Percentiles rank a stretch among this genome's conserved stretches.
Evolutionary conservation across 2,329 filamentous ascomycete species (phyloP).

Genomic region (Microcyclospora tardicrescens): DNA sequence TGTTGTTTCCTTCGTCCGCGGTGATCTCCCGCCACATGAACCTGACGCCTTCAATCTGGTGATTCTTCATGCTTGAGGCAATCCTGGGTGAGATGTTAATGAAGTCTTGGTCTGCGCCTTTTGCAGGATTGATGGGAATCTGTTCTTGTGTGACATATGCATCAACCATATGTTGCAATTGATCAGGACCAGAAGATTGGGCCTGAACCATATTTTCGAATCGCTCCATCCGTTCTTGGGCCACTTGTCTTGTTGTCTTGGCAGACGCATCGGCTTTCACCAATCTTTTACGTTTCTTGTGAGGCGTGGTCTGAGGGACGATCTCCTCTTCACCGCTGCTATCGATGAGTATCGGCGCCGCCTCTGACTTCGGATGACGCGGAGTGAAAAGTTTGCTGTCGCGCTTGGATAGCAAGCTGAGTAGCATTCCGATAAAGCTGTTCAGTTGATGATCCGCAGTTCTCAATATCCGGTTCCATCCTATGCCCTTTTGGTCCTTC

Average conservation of each 20-base stretch:
- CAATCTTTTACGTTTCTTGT: constrained; percentile 11
- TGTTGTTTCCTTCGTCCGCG: constrained; percentile 32
- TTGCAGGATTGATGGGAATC: constrained; percentile 50
- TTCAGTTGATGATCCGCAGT: constrained; percentile 1
- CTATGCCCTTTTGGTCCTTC: neutral
- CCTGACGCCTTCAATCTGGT: constrained; percentile 68
- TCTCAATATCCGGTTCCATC: neutral
- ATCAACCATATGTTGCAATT: constrained; percentile 5
- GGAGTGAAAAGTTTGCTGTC: constrained; percentile 7
- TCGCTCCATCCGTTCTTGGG: constrained; percentile 8
- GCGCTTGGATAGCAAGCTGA: constrained; percentile 5
- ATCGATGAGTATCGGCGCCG: constrained; percentile 1
- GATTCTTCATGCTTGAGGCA: constrained; percentile 54
- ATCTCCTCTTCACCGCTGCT: constrained; percentile 8
- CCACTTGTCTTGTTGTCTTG: constrained; percentile 9
- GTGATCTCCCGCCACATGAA: constrained; percentile 85
- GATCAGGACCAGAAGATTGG: constrained; percentile 3
- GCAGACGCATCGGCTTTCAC: constrained; percentile 7
- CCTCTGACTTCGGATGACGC: constrained; percentile 2
- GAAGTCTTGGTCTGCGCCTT: constrained; percentile 45
- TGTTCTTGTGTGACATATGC: neutral
- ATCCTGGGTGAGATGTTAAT: constrained; percentile 55
- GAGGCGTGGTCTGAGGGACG: constrained; percentile 3
- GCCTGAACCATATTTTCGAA: constrained; percentile 1
- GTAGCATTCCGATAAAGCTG: constrained; percentile 3